Conservation (phyloP, 1,284 basidiomycete genomes). For the Trichosporon coremiiforme region DNA sequence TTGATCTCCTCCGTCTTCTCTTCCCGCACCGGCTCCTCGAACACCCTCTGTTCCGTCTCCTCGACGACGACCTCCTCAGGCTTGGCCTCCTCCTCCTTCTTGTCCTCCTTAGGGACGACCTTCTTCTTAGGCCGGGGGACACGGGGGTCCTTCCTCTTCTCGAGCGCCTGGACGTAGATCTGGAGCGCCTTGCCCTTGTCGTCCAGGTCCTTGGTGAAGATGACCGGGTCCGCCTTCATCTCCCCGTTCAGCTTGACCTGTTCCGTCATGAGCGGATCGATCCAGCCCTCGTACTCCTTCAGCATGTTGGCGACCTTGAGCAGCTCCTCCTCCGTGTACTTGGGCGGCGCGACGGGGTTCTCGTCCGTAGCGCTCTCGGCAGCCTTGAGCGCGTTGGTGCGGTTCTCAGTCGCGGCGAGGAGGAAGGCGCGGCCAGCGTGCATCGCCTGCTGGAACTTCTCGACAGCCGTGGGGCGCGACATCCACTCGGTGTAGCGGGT, state of each 20-base stretch:
- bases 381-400: constrained; percentile 61
- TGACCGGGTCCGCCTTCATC: constrained; percentile 69
- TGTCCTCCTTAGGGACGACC: constrained; percentile 1
- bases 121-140: constrained; percentile 25
- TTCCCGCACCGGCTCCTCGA: not conserved
- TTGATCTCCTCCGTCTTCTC: not conserved
- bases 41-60: not conserved
- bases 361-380: constrained; percentile 39
- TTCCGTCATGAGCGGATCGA: constrained; percentile 73
- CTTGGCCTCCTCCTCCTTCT: not conserved
- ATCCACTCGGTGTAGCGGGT: constrained; percentile 84
- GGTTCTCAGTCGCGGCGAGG: constrained; percentile 68
- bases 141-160: constrained; percentile 24
- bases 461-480: constrained; percentile 64
- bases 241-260: constrained; percentile 71
- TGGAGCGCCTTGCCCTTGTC: constrained; percentile 76
- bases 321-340: constrained; percentile 80
- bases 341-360: constrained; percentile 64
- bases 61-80: no score
- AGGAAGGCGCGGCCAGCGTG: constrained; percentile 71
- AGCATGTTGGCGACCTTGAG: constrained; percentile 71
- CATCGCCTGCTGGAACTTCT: constrained; percentile 69
- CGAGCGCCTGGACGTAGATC: constrained; percentile 60
- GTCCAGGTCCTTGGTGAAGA: constrained; percentile 79
- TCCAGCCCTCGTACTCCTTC: constrained; percentile 76